A percentile compares a stretch with the other conserved stretches of the same genome.
These are phyloP conservation scores for Hondaea fermentalgiana DNA, from an alignment of 108 stramenopile genomes.

Conservation along the genomic window DNA sequence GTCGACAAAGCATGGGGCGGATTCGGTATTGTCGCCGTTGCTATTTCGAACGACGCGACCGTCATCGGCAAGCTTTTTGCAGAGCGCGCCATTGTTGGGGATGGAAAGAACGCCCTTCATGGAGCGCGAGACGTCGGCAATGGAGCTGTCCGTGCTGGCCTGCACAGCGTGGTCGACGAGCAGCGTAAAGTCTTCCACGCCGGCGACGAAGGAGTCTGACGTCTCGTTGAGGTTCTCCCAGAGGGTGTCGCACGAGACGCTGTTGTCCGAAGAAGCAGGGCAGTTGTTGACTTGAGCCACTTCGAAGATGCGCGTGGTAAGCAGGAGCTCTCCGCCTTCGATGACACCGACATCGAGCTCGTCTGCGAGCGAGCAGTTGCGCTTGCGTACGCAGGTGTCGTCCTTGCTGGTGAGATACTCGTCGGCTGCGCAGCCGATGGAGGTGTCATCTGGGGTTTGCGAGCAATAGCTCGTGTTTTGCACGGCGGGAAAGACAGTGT, in stretches of 20 bases:
- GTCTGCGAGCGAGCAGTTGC: neutral
- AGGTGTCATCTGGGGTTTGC: neutral
- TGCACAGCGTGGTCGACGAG: neutral
- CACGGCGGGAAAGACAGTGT: neutral
- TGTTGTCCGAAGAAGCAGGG: neutral
- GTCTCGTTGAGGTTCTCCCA: neutral
- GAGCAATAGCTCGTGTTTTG: neutral
- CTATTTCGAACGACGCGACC: neutral
- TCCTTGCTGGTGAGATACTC: neutral
- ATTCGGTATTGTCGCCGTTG: neutral
- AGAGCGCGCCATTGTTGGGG: neutral
- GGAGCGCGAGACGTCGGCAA: neutral
- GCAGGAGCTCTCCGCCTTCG: neutral
- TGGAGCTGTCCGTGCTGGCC: neutral
- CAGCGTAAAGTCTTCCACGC: neutral
- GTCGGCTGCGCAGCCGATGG: neutral
- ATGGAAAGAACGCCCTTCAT: conserved; percentile 7
- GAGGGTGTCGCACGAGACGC: neutral
- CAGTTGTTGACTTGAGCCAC: neutral
- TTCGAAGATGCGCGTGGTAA: neutral
- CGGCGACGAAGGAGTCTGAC: neutral
- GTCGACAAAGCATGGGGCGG: neutral
- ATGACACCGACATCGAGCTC: neutral
- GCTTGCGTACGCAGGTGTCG: neutral
- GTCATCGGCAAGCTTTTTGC: neutral